Conservation (phyloP, 176 grass and related monocot genomes). For the Cymbopogon citratus region DNA sequence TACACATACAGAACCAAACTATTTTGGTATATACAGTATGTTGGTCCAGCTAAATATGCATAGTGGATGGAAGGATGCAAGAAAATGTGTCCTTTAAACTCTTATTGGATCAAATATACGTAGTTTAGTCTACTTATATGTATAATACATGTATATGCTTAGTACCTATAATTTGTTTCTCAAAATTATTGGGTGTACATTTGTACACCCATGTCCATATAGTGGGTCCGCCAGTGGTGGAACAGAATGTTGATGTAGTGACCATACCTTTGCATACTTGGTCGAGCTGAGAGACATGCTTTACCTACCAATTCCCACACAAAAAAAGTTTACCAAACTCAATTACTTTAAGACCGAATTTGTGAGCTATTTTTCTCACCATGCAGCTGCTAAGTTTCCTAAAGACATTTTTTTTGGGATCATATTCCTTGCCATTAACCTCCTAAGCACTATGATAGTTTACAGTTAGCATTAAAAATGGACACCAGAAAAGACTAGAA, state of each 20-base stretch:
- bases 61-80: too few species aligned
- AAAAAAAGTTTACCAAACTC: not conserved
- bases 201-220: too few species aligned
- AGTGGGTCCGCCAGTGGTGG: too few species aligned
- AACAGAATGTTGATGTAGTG: slow-evolving; percentile 5
- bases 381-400: not conserved
- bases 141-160: too few species aligned
- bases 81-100: too few species aligned
- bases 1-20: too few species aligned
- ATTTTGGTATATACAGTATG: too few species aligned
- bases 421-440: not conserved
- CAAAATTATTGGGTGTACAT: too few species aligned
- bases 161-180: too few species aligned
- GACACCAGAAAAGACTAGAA: not conserved
- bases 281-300: slow-evolving; percentile 8
- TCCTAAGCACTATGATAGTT: not conserved
- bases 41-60: too few species aligned
- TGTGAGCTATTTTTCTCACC: not conserved
- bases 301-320: not conserved
- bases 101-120: too few species aligned
- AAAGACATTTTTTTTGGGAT: not conserved
- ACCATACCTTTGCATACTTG: not conserved
- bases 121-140: too few species aligned
- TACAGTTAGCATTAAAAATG: not conserved
- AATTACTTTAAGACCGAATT: not conserved